Base-by-base conservation (phyloP, 1,284 basidiomycete genomes). In the Sanghuangporus baumii region DNA sequence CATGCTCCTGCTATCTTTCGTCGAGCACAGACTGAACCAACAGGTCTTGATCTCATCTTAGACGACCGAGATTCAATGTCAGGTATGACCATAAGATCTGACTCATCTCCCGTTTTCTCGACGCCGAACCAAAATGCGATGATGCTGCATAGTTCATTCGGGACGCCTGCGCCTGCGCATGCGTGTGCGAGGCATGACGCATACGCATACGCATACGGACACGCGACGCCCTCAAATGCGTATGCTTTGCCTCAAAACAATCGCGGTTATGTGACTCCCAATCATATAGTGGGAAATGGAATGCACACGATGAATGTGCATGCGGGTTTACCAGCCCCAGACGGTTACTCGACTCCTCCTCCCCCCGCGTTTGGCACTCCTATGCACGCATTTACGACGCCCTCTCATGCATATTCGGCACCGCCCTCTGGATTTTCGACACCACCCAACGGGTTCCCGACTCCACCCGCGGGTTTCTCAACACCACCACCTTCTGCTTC, bases 101-200 rank as follows among this genome's bases (percentile, higher is more conserved):
- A 61, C 48, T 40, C 46, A 6, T 56, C 43, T n/a, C 26, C 36
- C 36, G 54, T 46, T 36, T 40, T 50, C n/a, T 36, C 38, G 14
- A 47, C 60, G 14, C 60, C 60, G n/a, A 41, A 46, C 11, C 43
- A 38, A 12, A 37, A 20, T n/a, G 11, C 20, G 8, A 18, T n/a
- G 7, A 6, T 18, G 43, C 16, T n/a, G 16, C 37, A 55, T 37
- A 34, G 51, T 26, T 31, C 50, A 31, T 34, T 26, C 26, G 52
- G 41, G 16, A 56, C 50, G n/a, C 55, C 57, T 37, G 50, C 62
- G 55, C 59, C 38, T 47, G n/a, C 38, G 34, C 41, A 46, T 48
- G 43, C 43, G 16, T 46, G 16, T 16, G 16, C 16, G 18, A 18
- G 31, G 40, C 51, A 9, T 54, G 51, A 56, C 55, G 40, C 55